phyloP scores from a whole-genome alignment of 768 basidiomycete genomes.

The Boletus bicolor region DNA sequence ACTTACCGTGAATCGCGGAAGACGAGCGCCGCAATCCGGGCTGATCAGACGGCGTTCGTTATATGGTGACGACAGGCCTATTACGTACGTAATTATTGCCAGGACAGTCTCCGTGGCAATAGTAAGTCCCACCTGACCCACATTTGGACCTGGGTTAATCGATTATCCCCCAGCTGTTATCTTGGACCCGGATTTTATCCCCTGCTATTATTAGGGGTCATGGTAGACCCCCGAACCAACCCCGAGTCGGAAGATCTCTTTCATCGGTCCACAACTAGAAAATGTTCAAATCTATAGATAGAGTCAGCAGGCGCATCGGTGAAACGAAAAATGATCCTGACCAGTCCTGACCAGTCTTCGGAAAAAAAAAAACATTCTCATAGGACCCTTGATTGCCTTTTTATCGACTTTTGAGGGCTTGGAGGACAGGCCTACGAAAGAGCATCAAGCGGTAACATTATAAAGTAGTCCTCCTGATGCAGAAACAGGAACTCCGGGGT shows the following conservation, averaged over 20 bases:
- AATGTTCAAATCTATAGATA: conserved; percentile 25
- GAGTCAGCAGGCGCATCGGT: neutral
- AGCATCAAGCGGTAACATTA: no score
- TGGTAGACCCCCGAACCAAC: conserved; percentile 13
- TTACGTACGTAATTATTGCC: conserved; percentile 24
- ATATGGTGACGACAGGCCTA: neutral
- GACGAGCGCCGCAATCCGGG: conserved; percentile 22
- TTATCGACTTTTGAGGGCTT: no score
- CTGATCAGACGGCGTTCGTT: conserved; percentile 24
- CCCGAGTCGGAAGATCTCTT: conserved; percentile 17
- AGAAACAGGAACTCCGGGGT: conserved; percentile 29
- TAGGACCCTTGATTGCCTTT: no score
- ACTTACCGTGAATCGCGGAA: conserved; percentile 25
- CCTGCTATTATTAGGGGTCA: conserved; percentile 13
- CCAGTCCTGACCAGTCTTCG: no score
- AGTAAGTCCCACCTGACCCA: conserved; percentile 1
- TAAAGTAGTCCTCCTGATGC: no score
- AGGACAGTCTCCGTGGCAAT: neutral
- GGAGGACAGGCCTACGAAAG: no score
- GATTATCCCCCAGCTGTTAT: no score
- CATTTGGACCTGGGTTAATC: no score
- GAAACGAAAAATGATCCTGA: no score
- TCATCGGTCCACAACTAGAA: conserved; percentile 8
- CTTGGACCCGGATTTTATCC: conserved; percentile 8
- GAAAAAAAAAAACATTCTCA: no score